These are phyloP conservation scores for Pneumocystis sp. DNA, from an alignment of 1,139 yeast genomes.

Conservation along the genomic window DNA sequence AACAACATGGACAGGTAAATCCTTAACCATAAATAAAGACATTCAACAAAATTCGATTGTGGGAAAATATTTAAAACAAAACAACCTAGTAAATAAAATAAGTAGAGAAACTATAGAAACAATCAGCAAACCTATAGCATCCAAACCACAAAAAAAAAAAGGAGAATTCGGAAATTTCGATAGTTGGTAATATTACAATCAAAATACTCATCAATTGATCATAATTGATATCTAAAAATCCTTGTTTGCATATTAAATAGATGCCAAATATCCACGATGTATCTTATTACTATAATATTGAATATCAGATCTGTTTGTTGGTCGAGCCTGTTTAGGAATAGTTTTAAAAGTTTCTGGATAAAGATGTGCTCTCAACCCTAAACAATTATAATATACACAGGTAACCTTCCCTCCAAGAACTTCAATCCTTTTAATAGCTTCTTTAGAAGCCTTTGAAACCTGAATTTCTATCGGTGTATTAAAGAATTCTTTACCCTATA, in stretches of 20 bases:
- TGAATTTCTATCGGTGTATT: slow-evolving; percentile 48
- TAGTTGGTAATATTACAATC: slow-evolving; percentile 1
- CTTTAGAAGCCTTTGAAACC: slow-evolving; percentile 63
- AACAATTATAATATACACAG: slow-evolving; percentile 43
- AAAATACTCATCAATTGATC: not conserved
- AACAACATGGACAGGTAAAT: slow-evolving; percentile 14
- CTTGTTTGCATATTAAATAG: not conserved
- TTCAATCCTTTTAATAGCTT: slow-evolving; percentile 64
- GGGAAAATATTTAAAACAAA: slow-evolving; percentile 18
- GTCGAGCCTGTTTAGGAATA: slow-evolving; percentile 74
- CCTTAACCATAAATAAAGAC: slow-evolving; percentile 5
- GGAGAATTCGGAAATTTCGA: slow-evolving; percentile 8
- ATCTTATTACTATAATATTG: not conserved
- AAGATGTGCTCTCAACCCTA: slow-evolving; percentile 53
- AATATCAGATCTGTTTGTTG: slow-evolving; percentile 68
- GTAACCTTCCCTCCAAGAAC: slow-evolving; percentile 55
- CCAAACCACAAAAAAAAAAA: slow-evolving; percentile 4
- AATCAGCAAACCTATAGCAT: not conserved
- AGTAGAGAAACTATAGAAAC: not conserved
- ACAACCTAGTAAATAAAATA: not conserved
- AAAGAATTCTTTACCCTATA: slow-evolving; percentile 38
- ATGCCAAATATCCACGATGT: not conserved
- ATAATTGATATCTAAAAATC: not conserved
- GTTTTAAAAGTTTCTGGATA: slow-evolving; percentile 59
- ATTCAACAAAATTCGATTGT: slow-evolving; percentile 11